A percentile compares a stretch with the other conserved stretches of the same genome.
These are phyloP conservation scores for Begonia peltatifolia DNA, from an alignment of 306 rosid genomes.

Conservation along the genomic window DNA sequence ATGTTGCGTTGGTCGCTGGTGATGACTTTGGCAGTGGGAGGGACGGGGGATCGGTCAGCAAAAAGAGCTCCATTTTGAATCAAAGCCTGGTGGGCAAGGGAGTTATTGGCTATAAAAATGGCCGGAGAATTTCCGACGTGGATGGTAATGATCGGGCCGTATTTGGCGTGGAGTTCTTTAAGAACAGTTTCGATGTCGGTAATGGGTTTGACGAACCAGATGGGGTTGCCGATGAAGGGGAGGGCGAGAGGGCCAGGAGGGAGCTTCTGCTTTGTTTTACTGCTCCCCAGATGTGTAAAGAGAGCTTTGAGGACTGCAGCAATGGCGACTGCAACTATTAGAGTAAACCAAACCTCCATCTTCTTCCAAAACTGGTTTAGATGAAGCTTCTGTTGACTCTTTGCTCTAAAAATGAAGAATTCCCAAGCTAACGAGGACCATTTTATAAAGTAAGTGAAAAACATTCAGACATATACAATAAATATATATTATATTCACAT, in stretches of 20 bases:
- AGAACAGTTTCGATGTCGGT: slow-evolving; percentile 5
- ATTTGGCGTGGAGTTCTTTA: slow-evolving; percentile 4
- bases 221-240: slow-evolving; percentile 6
- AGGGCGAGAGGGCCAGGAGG: slow-evolving; percentile 4
- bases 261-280: not conserved
- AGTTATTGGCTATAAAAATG: slow-evolving; percentile 7
- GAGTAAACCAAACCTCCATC: slow-evolving; percentile 1
- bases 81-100: slow-evolving; percentile 2
- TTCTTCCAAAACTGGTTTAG: not conserved
- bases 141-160: slow-evolving; percentile 6
- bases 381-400: too few species aligned
- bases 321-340: not conserved
- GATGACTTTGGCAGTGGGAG: slow-evolving; percentile 2
- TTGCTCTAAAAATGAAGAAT: too few species aligned
- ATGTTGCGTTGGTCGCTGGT: slow-evolving; percentile 10
- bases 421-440: too few species aligned
- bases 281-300: not conserved
- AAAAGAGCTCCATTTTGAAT: slow-evolving; percentile 9
- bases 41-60: slow-evolving; percentile 8
- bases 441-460: too few species aligned
- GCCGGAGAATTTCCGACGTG: slow-evolving; percentile 5
- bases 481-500: too few species aligned
- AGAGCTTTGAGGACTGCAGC: not conserved
- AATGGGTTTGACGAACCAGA: slow-evolving; percentile 1
- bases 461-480: too few species aligned